Base-by-base conservation (phyloP, 2,329 filamentous ascomycete species). In the Trichophyton simii region DNA sequence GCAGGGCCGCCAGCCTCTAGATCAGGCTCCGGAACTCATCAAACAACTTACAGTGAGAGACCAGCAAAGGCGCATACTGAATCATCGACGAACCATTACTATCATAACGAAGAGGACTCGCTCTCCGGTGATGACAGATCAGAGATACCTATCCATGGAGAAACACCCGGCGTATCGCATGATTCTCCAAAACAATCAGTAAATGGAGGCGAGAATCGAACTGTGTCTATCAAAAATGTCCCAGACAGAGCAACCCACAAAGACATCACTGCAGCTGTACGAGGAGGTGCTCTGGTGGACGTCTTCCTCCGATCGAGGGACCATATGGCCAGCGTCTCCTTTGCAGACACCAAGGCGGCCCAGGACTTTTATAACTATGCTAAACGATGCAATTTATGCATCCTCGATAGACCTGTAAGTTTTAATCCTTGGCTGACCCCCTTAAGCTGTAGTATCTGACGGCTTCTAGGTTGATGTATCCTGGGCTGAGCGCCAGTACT, bases 401-500 rank as follows among this genome's bases (percentile, higher is more conserved):
- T 94, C 64, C 82, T 83, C 58, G 80, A 81, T 60, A 88, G 87
- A 71, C 79, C 83, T 66, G 87, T 89, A 73, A 70, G 46, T 82
- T 70, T 38, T 31, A 13, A 22, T 38, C 9, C 34, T 38, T 38
- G 11, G 1, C 7, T 50, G 11, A n/a, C 25, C 11, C 0, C 36
- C 5, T 28, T 18, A 15, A 3, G 18, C 31, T 28, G 13, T 8
- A 36, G 7, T 5, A 9, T 25, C 22, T n/a, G 25, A 15, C 41
- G 3, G 18, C 38, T 58, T n/a, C 61, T 62, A 91, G 87, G 77
- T 91, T 57, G 79, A 85, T 13, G 78, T 88, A 42, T 78, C 77
- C 63, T 92, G 88, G 89, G 82, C 80, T 59, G 82, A 89, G 41
- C 82, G 83, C 11, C 88, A 91, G 67, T 91, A 86, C 68, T 78